Percentiles rank a stretch among this genome's conserved stretches.
phyloP scores from a whole-genome alignment of 2,329 filamentous ascomycete species.

The Lachnellula arida region DNA sequence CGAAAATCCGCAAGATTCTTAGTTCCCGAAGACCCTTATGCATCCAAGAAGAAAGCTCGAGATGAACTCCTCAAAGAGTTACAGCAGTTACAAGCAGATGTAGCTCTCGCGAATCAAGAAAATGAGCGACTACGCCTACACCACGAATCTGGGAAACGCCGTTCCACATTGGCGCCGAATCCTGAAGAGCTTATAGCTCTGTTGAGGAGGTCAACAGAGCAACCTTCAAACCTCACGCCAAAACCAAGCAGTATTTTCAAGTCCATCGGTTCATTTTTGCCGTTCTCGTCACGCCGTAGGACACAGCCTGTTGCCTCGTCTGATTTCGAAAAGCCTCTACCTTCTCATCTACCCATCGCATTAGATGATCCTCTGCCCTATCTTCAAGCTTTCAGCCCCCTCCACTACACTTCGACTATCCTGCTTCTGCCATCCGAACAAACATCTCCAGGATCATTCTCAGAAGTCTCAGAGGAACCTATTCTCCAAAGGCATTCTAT shows the following conservation, averaged over 20 bases:
- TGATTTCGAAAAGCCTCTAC: slow-evolving; percentile 37
- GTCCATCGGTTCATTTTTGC: slow-evolving; percentile 28
- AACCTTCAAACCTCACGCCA: slow-evolving; percentile 7
- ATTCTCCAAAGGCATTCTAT: slow-evolving; percentile 53
- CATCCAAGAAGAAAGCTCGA: slow-evolving; percentile 47
- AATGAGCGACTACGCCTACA: slow-evolving; percentile 49
- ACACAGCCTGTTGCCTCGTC: slow-evolving; percentile 27
- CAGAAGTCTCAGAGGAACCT: slow-evolving; percentile 18
- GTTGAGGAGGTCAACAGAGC: slow-evolving; percentile 23
- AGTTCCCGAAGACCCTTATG: slow-evolving; percentile 27
- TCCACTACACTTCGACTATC: slow-evolving; percentile 55
- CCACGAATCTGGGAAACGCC: slow-evolving; percentile 34
- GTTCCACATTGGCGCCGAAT: slow-evolving; percentile 40
- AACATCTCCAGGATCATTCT: slow-evolving; percentile 19
- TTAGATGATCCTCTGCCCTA: slow-evolving; percentile 63
- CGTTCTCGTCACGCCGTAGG: slow-evolving; percentile 25
- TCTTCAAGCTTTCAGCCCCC: slow-evolving; percentile 65
- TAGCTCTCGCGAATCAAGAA: slow-evolving; percentile 52
- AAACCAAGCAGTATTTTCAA: slow-evolving; percentile 28
- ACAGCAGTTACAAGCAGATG: slow-evolving; percentile 51
- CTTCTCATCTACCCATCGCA: slow-evolving; percentile 61
- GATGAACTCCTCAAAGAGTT: slow-evolving; percentile 53
- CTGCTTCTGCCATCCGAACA: slow-evolving; percentile 37
- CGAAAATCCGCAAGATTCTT: slow-evolving; percentile 28
- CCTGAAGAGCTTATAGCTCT: slow-evolving; percentile 30